Conservation (phyloP, 768 basidiomycete genomes). For the Phanerochaete sordida region DNA sequence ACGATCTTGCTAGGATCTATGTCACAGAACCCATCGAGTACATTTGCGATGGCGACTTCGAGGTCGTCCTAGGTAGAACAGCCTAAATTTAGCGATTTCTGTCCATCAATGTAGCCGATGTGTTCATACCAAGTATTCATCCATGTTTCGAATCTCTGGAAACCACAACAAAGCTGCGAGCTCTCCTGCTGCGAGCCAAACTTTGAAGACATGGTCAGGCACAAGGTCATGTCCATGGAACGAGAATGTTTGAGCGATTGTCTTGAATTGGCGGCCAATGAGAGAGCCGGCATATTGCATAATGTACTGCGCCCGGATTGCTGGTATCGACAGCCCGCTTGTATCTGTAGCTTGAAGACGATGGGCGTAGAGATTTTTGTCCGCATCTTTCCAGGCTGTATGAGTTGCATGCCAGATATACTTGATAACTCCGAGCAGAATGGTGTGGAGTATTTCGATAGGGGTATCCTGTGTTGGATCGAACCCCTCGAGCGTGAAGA, state of each 20-base stretch:
- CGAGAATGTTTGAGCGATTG: conserved; percentile 30
- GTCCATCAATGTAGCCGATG: not conserved
- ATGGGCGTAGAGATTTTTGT: conserved; percentile 24
- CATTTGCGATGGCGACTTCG: conserved; percentile 28
- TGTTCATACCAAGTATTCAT: conserved; percentile 13
- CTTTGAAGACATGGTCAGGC: conserved; percentile 5
- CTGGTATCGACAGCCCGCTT: conserved; percentile 22
- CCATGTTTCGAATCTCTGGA: conserved; percentile 19
- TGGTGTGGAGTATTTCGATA: conserved; percentile 42
- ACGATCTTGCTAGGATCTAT: conserved; percentile 13
- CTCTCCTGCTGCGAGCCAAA: conserved; percentile 18
- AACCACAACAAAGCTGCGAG: conserved; percentile 19
- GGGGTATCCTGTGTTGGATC: conserved; percentile 25
- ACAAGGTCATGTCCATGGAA: conserved; percentile 31
- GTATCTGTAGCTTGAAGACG: conserved; percentile 32
- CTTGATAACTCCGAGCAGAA: conserved; percentile 40
- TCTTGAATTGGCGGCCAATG: conserved; percentile 41
- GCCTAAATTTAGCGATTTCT: not conserved
- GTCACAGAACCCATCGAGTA: conserved; percentile 9
- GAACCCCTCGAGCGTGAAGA: conserved; percentile 12
- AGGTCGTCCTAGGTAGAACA: not conserved
- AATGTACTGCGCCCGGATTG: conserved; percentile 38
- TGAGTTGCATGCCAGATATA: conserved; percentile 38
- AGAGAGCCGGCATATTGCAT: conserved; percentile 40
- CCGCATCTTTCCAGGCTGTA: conserved; percentile 26